These are phyloP conservation scores for Camellia lanceoleosa DNA, from an alignment of 148 eudicot genomes.

Conservation along the genomic window DNA sequence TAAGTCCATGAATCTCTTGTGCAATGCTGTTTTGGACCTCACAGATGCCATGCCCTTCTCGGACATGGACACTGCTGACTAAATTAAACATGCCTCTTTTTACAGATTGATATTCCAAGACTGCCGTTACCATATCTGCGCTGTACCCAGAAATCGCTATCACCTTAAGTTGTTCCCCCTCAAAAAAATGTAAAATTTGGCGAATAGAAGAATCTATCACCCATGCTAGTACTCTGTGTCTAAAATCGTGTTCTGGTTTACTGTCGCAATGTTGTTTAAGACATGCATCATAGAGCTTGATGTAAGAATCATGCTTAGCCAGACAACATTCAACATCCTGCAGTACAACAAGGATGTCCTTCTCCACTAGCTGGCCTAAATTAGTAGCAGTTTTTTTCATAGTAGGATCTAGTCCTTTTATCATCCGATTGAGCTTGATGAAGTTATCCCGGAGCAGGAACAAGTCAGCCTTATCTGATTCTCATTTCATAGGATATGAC, in stretches of 20 bases:
- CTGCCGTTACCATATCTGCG: background rate
- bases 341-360: background rate
- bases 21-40: background rate
- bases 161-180: background rate
- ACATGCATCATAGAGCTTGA: no score
- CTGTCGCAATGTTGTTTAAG: background rate
- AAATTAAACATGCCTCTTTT: background rate
- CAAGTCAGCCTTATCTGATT: background rate
- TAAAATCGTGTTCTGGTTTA: background rate
- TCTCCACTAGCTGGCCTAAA: background rate
- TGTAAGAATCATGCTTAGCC: background rate
- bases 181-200: background rate
- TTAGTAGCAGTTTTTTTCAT: background rate
- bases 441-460: background rate
- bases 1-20: background rate
- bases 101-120: slow-evolving; percentile 1
- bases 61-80: background rate
- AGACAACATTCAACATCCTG: background rate
- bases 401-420: background rate
- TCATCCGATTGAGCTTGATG: background rate
- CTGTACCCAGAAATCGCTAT: slow-evolving; percentile 11
- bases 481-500: background rate
- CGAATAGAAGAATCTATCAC: background rate
- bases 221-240: no score
- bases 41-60: background rate